These are phyloP conservation scores for Chloranthus sessilifolius DNA, from an alignment of 164 flowering plant species.

Conservation along the genomic window DNA sequence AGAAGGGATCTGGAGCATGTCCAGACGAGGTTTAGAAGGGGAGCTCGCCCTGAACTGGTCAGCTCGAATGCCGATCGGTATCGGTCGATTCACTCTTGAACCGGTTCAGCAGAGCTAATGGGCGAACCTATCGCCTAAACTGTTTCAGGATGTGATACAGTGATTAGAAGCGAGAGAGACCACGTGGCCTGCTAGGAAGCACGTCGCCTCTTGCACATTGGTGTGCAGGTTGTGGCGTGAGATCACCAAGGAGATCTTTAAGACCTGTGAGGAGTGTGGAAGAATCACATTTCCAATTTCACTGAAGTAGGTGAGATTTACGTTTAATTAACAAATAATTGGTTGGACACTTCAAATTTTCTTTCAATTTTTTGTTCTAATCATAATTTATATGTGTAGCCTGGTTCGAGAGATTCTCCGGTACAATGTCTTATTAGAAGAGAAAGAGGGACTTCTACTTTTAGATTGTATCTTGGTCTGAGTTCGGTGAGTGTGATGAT, in stretches of 20 bases:
- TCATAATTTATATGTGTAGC: too few species aligned
- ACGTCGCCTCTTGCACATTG: slow-evolving; percentile 59
- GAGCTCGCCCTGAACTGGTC: slow-evolving; percentile 39
- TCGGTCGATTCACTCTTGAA: slow-evolving; percentile 14
- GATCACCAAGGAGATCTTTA: slow-evolving; percentile 50
- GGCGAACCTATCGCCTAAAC: slow-evolving; percentile 71
- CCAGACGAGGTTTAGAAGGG: slow-evolving; percentile 47
- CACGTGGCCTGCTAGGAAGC: slow-evolving; percentile 62
- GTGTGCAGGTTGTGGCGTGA: slow-evolving; percentile 76
- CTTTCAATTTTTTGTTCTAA: too few species aligned
- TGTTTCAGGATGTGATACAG: slow-evolving; percentile 62
- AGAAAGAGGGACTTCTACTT: slow-evolving; percentile 66
- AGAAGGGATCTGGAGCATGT: slow-evolving; percentile 58
- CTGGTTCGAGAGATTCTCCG: slow-evolving; percentile 68
- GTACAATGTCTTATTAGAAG: slow-evolving; percentile 84
- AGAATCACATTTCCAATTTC: slow-evolving; percentile 73
- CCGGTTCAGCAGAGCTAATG: slow-evolving; percentile 49
- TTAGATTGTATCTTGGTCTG: slow-evolving; percentile 53
- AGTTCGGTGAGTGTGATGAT: slow-evolving; percentile 53
- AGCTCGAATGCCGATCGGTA: slow-evolving; percentile 44
- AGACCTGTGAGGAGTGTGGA: slow-evolving; percentile 65
- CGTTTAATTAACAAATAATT: too few species aligned
- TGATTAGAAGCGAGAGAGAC: slow-evolving; percentile 53
- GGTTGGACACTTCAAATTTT: too few species aligned
- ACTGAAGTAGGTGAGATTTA: slow-evolving; percentile 86